A percentile compares a stretch with the other conserved stretches of the same genome.
Conservation (phyloP, 306 rosid genomes). For the Quercus mongolica region DNA sequence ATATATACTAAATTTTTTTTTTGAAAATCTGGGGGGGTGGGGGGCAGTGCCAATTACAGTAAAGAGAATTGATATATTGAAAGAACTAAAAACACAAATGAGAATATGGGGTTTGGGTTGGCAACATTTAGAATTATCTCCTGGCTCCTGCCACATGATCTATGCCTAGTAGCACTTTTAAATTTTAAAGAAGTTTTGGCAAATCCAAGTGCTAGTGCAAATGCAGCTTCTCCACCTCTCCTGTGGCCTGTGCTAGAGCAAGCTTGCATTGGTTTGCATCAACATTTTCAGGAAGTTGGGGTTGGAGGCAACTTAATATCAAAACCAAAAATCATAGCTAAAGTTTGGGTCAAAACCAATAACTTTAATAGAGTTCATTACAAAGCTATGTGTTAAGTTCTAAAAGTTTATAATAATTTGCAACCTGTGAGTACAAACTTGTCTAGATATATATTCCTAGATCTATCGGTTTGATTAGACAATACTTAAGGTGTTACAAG, state of each 20-base stretch:
- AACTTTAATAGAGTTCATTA: no score
- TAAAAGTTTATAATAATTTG: no score
- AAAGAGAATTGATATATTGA: constrained; percentile 28
- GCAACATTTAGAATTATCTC: not conserved
- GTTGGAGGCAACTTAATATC: constrained; percentile 25
- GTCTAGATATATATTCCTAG: no score
- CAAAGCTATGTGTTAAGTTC: no score
- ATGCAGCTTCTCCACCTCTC: constrained; percentile 55
- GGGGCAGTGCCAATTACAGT: constrained; percentile 38
- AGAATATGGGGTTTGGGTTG: constrained; percentile 36
- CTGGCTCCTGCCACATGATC: constrained; percentile 44
- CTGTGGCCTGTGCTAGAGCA: constrained; percentile 44
- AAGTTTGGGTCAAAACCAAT: no score
- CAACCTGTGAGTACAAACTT: no score
- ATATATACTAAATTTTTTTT: no score
- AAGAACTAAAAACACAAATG: constrained; percentile 23
- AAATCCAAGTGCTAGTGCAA: constrained; percentile 42
- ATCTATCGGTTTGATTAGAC: no score
- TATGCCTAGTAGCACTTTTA: constrained; percentile 41
- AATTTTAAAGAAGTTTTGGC: constrained; percentile 21
- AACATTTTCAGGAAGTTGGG: constrained; percentile 30
- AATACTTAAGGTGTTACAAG: no score
- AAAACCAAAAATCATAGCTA: no score
- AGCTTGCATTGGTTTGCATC: constrained; percentile 17
- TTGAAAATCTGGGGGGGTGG: no score